A percentile compares a stretch with the other conserved stretches of the same genome.
Conservation (phyloP, 2,329 filamentous ascomycete genomes). For the Hortaea werneckii region DNA sequence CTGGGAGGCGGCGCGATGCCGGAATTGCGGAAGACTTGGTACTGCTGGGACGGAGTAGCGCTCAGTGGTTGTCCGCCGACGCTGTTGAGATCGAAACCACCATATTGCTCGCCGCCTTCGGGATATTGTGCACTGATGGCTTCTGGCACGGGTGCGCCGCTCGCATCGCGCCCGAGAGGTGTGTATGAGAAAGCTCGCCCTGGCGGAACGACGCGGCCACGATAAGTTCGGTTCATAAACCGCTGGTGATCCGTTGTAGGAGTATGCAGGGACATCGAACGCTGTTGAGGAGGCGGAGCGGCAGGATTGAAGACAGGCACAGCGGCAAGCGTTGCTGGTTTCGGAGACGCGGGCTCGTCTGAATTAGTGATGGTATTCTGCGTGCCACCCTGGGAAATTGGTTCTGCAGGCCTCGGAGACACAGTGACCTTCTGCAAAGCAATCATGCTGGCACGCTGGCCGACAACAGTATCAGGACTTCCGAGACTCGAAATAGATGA, state of each 20-base stretch:
- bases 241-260: constrained; percentile 3
- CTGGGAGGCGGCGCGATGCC: constrained; percentile 9
- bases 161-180: constrained; percentile 13
- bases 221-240: constrained; percentile 13
- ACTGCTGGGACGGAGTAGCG: constrained; percentile 15
- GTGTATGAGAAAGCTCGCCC: constrained; percentile 22
- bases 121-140: constrained; percentile 6
- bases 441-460: constrained; percentile 3
- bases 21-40: constrained; percentile 13
- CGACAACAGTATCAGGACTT: constrained; percentile 5
- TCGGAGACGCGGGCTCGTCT: neutral
- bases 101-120: neutral
- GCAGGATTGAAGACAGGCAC: no score
- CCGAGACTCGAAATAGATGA: constrained; percentile 21
- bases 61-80: constrained; percentile 14
- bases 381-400: neutral
- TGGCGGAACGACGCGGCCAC: constrained; percentile 2
- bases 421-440: neutral
- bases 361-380: neutral
- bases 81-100: constrained; percentile 12
- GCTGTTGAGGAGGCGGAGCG: neutral
- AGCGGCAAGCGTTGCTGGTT: no score
- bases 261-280: neutral
- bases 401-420: neutral
- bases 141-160: constrained; percentile 8